Conservation (phyloP, 139 green algal genomes). For the Coelastrella sp. region DNA sequence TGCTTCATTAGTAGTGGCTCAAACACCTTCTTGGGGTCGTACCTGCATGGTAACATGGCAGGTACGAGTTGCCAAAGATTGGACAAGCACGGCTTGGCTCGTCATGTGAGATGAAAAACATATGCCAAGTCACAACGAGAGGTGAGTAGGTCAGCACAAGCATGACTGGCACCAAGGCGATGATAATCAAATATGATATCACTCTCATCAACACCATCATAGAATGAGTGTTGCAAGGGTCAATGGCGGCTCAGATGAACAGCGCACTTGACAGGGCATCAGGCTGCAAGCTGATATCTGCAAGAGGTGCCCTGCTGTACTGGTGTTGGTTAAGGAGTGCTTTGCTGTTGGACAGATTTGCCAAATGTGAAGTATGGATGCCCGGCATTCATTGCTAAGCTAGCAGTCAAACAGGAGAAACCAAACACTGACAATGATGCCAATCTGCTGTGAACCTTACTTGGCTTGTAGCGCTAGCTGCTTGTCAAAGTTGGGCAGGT, state of each 20-base stretch:
- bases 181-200: too few species aligned
- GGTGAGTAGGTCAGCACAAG: neutral
- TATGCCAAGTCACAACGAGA: neutral
- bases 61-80: neutral
- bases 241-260: too few species aligned
- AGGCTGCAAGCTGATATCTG: too few species aligned
- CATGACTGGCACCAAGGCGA: neutral
- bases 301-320: too few species aligned
- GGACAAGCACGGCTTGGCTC: neutral
- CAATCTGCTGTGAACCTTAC: neutral
- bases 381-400: neutral
- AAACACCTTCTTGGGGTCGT: conserved; percentile 36
- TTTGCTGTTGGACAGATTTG: too few species aligned
- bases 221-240: too few species aligned
- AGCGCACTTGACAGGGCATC: too few species aligned
- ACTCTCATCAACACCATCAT: too few species aligned
- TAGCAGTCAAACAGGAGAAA: neutral
- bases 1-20: conserved; percentile 26
- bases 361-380: neutral
- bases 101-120: neutral
- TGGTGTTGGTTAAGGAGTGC: too few species aligned
- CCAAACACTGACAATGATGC: neutral
- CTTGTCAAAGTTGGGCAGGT: conserved; percentile 36
- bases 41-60: conserved; percentile 4
- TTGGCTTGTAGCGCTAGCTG: conserved; percentile 29